Evolutionary conservation across 2,329 filamentous ascomycete genomes (phyloP), one percentile per base, ranked within the genome.

Genomic region (Aspergillus pseudoviridinutans): DNA sequence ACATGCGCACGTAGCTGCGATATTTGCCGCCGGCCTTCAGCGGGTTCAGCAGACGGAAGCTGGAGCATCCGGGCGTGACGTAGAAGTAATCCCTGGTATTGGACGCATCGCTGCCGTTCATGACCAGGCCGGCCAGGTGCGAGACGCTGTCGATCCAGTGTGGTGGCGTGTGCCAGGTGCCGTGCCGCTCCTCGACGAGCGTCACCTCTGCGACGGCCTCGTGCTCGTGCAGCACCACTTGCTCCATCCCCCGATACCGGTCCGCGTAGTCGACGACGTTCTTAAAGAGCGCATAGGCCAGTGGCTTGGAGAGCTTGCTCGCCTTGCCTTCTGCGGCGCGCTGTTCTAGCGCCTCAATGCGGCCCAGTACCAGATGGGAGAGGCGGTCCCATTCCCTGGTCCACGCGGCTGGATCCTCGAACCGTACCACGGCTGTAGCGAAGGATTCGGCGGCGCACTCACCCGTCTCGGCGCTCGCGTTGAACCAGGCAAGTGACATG

Each of bases 81-180:
- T 63, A 74, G 53, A 73, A 70, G 54, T 67, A 63, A 41, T 68
- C 62, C 29, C 64, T 59, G 5, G 68, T 66, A 51, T 75, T 58
- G 12, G 58, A 56, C 3, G 54, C 61, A 35, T 62, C 60, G 10
- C 66, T 64, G 14, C 61, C 64, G 49, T 74, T 75, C 59, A 73
- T 64, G 25, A 73, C 67, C 25, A 75, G 69, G 3, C 72, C 72
- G 29, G 66, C 69, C 3, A 74, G 57, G 53, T 75, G 73, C 24
- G 68, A 67, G n/a, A 74, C 61, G 47, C 72, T 71, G 63, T 77
- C 75, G 32, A 76, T 74, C 55, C 65, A 70, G 56, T 73, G 70
- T 1, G 75, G 75, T 2, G 71, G 66, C 1, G 65, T 61, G 35
- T 62, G 62, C 68, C 68, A 74, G n/a, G 51, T 60, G 22, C 71